Evolutionary conservation across 2,329 filamentous ascomycete genomes (phyloP).

Genomic region (Orbilia javanica): DNA sequence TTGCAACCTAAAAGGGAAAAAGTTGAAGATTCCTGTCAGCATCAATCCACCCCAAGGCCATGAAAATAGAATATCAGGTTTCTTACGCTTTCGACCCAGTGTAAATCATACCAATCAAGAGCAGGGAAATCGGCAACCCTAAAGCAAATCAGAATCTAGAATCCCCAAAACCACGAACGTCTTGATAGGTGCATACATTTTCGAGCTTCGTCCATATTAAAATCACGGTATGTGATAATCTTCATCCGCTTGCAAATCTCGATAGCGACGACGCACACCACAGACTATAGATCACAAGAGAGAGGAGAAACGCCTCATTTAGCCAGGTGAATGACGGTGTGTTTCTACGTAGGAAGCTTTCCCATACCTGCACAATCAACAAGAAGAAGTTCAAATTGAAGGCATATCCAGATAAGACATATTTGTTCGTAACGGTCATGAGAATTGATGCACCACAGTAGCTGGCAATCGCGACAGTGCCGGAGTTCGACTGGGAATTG

Average conservation of each 20-base stretch:
- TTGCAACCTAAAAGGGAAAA: conserved; percentile 73
- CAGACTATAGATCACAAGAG: conserved; percentile 75
- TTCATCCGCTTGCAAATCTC: conserved; percentile 82
- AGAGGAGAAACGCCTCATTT: conserved; percentile 68
- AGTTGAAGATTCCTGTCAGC: background rate
- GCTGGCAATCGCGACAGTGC: conserved; percentile 78
- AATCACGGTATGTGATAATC: conserved; percentile 84
- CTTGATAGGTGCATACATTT: conserved; percentile 78
- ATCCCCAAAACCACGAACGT: background rate
- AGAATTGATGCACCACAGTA: conserved; percentile 97
- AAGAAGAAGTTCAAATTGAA: conserved; percentile 99
- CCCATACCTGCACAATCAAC: conserved; percentile 84
- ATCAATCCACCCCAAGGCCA: background rate
- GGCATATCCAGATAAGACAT: conserved; percentile 86
- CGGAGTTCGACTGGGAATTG: conserved; percentile 21
- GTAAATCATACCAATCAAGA: conserved; percentile 99
- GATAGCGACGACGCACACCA: conserved; percentile 90
- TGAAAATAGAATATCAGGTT: background rate
- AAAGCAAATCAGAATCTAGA: conserved; percentile 42
- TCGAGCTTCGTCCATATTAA: conserved; percentile 88
- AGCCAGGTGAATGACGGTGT: background rate
- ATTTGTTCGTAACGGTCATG: conserved; percentile 99
- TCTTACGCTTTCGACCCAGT: conserved; percentile 84
- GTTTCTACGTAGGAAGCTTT: background rate
- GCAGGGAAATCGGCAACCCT: conserved; percentile 97